A percentile compares a stretch with the other conserved stretches of the same genome.
These are phyloP conservation scores for Vicia faba DNA, from an alignment of 306 rosid genomes.

Conservation along the genomic window DNA sequence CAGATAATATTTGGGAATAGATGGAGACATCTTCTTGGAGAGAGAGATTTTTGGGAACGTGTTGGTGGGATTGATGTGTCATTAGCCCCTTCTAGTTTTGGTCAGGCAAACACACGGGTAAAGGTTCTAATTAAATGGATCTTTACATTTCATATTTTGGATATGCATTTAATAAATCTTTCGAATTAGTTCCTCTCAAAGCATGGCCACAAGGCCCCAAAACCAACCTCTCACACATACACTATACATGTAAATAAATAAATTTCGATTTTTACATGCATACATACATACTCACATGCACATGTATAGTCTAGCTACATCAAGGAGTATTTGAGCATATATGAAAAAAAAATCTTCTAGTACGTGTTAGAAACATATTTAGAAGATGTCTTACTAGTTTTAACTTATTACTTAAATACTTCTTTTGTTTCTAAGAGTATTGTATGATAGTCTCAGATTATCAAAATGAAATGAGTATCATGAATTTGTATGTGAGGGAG, in stretches of 20 bases:
- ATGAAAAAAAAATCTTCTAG: constrained; percentile 10
- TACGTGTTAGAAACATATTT: constrained; percentile 21
- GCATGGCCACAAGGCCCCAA: constrained; percentile 15
- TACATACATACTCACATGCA: neutral
- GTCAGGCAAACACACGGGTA: constrained; percentile 97
- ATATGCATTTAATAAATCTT: constrained; percentile 26
- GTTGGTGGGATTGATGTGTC: constrained; percentile 90
- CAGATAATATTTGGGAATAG: constrained; percentile 96
- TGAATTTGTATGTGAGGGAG: neutral
- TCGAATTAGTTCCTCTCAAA: constrained; percentile 6
- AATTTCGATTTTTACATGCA: neutral
- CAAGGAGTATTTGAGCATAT: constrained; percentile 6
- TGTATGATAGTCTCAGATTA: too few species aligned
- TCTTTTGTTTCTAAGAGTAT: neutral
- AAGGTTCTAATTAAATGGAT: constrained; percentile 27
- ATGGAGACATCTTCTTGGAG: constrained; percentile 95
- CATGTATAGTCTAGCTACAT: neutral
- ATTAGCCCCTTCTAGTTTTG: constrained; percentile 95
- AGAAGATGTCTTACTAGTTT: constrained; percentile 7
- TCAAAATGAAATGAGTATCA: neutral
- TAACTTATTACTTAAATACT: neutral
- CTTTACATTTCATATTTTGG: constrained; percentile 24
- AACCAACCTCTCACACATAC: neutral
- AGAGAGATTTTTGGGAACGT: constrained; percentile 92
- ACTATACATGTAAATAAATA: constrained; percentile 22